Percentiles rank a stretch among this genome's conserved stretches.
Conservation (phyloP, 257 asterid species). For the Solanum boliviense region DNA sequence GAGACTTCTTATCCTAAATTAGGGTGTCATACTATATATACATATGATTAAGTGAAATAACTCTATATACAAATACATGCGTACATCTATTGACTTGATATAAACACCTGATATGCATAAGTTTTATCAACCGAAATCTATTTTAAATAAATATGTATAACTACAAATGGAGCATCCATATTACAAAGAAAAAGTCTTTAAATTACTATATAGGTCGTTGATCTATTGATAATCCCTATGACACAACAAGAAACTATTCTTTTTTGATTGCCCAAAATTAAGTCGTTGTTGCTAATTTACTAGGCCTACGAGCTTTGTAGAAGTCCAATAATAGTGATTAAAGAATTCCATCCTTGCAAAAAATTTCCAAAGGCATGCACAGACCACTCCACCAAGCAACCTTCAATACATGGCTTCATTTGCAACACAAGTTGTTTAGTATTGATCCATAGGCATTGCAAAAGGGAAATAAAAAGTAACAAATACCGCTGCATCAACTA, state of each 20-base stretch:
- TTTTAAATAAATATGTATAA: no score
- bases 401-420: background rate
- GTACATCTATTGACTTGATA: no score
- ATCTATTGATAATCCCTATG: background rate
- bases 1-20: background rate
- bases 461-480: background rate
- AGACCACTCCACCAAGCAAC: background rate
- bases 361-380: background rate
- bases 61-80: no score
- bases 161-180: no score
- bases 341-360: background rate
- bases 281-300: background rate
- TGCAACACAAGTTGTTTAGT: background rate
- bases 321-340: background rate
- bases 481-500: background rate
- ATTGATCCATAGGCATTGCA: background rate
- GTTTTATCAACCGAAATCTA: no score
- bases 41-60: no score
- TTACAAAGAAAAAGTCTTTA: no score
- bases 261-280: background rate
- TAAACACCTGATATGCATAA: no score
- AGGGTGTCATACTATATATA: no score
- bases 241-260: background rate
- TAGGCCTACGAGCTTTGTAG: background rate
- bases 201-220: no score